Evolutionary conservation across 768 basidiomycete genomes (phyloP).

Genomic region (Peribolospora baueri): DNA sequence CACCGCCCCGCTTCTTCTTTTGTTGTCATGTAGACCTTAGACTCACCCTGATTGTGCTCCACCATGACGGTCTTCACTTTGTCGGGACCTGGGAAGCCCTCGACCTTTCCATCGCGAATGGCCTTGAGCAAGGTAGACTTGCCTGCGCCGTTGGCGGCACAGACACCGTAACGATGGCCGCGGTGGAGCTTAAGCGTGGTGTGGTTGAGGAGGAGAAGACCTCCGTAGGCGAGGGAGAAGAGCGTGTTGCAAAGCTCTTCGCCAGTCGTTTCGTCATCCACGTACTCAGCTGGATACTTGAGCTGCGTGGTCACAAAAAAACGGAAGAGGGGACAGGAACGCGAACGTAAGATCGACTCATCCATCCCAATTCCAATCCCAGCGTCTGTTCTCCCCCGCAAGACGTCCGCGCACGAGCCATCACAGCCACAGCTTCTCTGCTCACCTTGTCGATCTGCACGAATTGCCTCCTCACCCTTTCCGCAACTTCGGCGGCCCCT

Average conservation of each 20-base stretch:
- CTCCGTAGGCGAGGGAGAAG: conserved; percentile 89
- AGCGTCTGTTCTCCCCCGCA: no score
- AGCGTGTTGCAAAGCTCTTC: conserved; percentile 75
- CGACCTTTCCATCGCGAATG: conserved; percentile 69
- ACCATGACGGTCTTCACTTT: conserved; percentile 84
- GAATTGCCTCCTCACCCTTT: conserved; percentile 47
- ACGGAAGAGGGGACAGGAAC: neutral
- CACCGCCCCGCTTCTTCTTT: no score
- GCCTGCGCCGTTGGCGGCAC: conserved; percentile 86
- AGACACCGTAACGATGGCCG: conserved; percentile 79
- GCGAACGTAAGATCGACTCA: neutral
- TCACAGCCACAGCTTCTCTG: neutral
- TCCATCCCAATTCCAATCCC: no score
- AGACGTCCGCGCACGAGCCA: no score
- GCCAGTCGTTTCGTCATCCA: conserved; percentile 37
- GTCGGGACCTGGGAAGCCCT: conserved; percentile 81
- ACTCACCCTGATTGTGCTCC: conserved; percentile 41
- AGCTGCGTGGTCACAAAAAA: conserved; percentile 21
- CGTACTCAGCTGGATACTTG: conserved; percentile 21
- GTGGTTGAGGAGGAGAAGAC: conserved; percentile 77
- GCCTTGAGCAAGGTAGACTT: conserved; percentile 93
- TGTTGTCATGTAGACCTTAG: no score
- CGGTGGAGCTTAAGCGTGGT: conserved; percentile 70
- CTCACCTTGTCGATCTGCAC: conserved; percentile 39
- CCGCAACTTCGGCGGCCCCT: conserved; percentile 24